Evolutionary conservation across 2,329 filamentous ascomycete genomes (phyloP).

Genomic region (Aspergillus quadrilineatus): DNA sequence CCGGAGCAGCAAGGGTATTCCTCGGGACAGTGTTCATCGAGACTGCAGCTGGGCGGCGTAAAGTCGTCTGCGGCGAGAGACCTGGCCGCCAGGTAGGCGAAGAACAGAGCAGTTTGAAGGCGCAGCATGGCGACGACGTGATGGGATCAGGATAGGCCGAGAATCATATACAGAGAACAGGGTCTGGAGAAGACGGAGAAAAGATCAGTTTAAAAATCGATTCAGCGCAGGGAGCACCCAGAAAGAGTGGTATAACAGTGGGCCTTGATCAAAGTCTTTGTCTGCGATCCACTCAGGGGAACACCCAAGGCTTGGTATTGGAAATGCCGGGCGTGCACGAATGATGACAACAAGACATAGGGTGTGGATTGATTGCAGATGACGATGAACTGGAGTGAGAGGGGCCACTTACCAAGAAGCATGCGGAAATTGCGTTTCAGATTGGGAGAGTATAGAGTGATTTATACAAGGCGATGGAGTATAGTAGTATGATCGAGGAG

Average conservation of each 20-base stretch:
- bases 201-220: conserved; percentile 5
- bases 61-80: conserved; percentile 28
- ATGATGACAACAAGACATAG: background rate
- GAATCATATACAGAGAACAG: conserved; percentile 23
- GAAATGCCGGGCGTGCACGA: background rate
- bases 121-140: conserved; percentile 35
- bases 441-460: background rate
- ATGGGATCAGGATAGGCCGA: conserved; percentile 16
- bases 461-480: conserved; percentile 4
- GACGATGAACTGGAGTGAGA: background rate
- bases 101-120: conserved; percentile 31
- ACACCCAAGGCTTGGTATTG: background rate
- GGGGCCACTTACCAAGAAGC: conserved; percentile 9
- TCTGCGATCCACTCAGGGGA: conserved; percentile 7
- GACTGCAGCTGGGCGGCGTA: conserved; percentile 35
- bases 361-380: background rate
- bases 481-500: background rate
- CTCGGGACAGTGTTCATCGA: conserved; percentile 64
- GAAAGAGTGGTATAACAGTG: background rate
- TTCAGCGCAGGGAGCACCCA: background rate
- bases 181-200: conserved; percentile 5
- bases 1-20: conserved; percentile 76
- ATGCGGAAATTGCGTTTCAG: conserved; percentile 6
- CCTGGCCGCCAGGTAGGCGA: conserved; percentile 36
- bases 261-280: conserved; percentile 6